A percentile compares a stretch with the other conserved stretches of the same genome.
These are phyloP conservation scores for Globisporangium abappressorium DNA, from an alignment of 352 stramenopile genomes.

Conservation along the genomic window DNA sequence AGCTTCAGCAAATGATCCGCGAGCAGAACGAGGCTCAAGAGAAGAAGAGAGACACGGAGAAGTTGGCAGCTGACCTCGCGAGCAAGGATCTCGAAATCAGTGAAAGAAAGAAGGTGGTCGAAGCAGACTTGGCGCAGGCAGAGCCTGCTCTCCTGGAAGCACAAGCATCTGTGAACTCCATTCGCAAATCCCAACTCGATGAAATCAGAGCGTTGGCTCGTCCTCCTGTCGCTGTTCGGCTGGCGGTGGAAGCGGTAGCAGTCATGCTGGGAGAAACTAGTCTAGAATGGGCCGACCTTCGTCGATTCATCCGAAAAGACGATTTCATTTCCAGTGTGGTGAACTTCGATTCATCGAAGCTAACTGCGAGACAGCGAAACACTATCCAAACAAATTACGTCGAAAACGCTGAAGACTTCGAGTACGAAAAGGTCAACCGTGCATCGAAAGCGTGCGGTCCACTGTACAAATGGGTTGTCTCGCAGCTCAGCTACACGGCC, in stretches of 20 bases:
- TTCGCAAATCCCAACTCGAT: slow-evolving; percentile 98
- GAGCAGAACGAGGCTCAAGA: slow-evolving; percentile 98
- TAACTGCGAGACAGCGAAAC: slow-evolving; percentile 93
- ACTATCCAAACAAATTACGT: slow-evolving; percentile 96
- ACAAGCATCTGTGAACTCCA: slow-evolving; percentile 96
- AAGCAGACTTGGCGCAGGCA: slow-evolving; percentile 96
- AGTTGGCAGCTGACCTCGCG: slow-evolving; percentile 93
- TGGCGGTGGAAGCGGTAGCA: slow-evolving; percentile 96
- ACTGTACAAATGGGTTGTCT: slow-evolving; percentile 99
- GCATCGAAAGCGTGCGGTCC: slow-evolving; percentile 97
- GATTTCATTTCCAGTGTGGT: slow-evolving; percentile 99
- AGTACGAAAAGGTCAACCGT: slow-evolving; percentile 91
- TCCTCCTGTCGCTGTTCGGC: slow-evolving; percentile 95
- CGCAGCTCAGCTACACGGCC: slow-evolving; percentile 97
- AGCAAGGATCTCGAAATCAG: slow-evolving; percentile 96
- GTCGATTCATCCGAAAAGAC: slow-evolving; percentile 95
- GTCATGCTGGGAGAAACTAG: slow-evolving; percentile 98
- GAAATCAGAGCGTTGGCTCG: slow-evolving; percentile 96
- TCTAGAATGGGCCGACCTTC: slow-evolving; percentile 96
- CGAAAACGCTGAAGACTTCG: slow-evolving; percentile 87
- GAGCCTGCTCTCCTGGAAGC: slow-evolving; percentile 97
- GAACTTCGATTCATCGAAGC: slow-evolving; percentile 98
- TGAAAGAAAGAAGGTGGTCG: slow-evolving; percentile 92
- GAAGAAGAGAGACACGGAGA: slow-evolving; percentile 95
- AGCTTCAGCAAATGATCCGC: slow-evolving; percentile 98